Percentiles rank a stretch among this genome's conserved stretches.
These are phyloP conservation scores for Barnettozyma sucrosica DNA, from an alignment of 805 yeast species.

Conservation along the genomic window DNA sequence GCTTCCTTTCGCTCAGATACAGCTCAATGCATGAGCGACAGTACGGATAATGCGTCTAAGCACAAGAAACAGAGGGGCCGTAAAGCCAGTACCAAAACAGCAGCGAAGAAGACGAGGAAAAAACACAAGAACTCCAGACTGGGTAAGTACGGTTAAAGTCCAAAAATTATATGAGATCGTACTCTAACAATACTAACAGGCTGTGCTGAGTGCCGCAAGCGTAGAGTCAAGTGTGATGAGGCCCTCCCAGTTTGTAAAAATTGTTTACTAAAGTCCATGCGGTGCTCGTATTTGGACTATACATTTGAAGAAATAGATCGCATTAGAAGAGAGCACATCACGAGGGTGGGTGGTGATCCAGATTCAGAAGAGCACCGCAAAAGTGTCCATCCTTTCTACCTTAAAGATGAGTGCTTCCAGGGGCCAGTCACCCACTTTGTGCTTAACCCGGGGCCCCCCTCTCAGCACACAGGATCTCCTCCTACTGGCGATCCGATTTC, in stretches of 20 bases:
- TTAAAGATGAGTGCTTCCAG: background rate
- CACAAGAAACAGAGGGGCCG: background rate
- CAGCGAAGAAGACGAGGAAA: conserved; percentile 29
- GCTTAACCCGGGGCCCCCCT: background rate
- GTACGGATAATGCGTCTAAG: background rate
- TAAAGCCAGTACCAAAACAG: background rate
- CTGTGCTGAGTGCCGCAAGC: conserved; percentile 57
- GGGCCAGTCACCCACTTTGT: background rate
- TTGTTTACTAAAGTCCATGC: conserved; percentile 30
- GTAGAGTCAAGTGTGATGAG: conserved; percentile 62
- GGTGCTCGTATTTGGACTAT: conserved; percentile 20
- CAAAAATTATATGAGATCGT: background rate
- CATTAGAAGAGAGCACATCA: conserved; percentile 1
- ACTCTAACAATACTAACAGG: conserved; percentile 24
- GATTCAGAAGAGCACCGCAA: background rate
- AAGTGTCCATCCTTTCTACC: background rate
- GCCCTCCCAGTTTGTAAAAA: conserved; percentile 47
- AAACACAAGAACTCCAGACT: conserved; percentile 52
- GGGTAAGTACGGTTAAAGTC: background rate
- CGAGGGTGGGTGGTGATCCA: background rate
- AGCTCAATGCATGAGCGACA: background rate
- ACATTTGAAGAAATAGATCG: conserved; percentile 10
- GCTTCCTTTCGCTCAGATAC: background rate
- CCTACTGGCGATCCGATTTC: background rate
- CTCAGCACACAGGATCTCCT: background rate